Base-by-base conservation (phyloP, 176 grass and related monocot species). In the Raddia distichophylla region DNA sequence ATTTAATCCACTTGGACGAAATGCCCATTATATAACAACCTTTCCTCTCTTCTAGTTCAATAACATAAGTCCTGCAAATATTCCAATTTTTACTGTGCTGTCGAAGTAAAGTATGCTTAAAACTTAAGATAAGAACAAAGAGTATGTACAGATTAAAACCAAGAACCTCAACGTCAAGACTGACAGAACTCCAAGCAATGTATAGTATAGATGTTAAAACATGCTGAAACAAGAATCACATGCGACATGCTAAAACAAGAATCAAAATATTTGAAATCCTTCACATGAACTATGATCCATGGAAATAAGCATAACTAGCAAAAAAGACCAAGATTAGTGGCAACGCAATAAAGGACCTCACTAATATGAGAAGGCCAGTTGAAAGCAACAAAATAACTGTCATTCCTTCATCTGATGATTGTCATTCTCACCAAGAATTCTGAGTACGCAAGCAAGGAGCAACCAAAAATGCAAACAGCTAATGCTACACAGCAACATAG, bases 1-100 rank as follows among this genome's bases (percentile, higher is more conserved):
- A 93, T 89, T 97, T 97, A 51, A 97, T 85, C 94, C 94, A 97
- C 81, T 97, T 97, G 33, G 94, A 75, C 56, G 94, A 91, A 64
- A 93, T 97, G 17, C 94, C 94, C 94, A 97, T 90, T 16, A 49
- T 62, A 78, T 48, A 8, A 57, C 80, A 55, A 58, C 33, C 51
- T 82, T 52, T 56, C 16, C 61, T 80, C 69, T 62, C 35, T 9
- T 83, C 60, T 48, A 57, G 65, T 72, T 83, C 68, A 83, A 79
- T 78, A 19, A 62, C 59, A 60, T 63, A 37, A 73, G 51, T 53
- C 60, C 82, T 84, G 72, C 73, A 84, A 67, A 35, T 58, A 64
- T 18, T 61, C 45, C 37, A 17, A 49, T 17, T 10, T 34, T 80
- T 60, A 67, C 34, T 58, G 20, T 48, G 16, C 9, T 57, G 53